Evolutionary conservation across 176 grass and related monocot genomes (phyloP).

Genomic region (Aegilops speltoides): DNA sequence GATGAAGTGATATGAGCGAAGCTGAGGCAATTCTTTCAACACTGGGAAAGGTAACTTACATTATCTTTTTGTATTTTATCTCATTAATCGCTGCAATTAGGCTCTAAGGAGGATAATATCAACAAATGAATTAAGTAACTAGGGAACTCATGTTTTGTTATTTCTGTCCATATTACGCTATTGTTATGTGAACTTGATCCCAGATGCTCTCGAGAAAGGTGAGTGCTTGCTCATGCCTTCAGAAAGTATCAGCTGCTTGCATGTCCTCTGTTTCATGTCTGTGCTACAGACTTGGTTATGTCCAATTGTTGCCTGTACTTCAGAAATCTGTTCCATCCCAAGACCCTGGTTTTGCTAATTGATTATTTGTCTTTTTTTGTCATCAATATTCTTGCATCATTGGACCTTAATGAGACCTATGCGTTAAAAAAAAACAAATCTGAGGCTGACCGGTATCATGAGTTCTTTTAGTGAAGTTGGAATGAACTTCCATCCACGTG

Average conservation of each 20-base stretch:
- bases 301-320: background rate
- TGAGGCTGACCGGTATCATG: background rate
- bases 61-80: background rate
- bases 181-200: background rate
- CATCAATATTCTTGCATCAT: background rate
- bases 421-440: background rate
- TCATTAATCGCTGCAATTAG: background rate
- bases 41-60: slow-evolving; percentile 34
- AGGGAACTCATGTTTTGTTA: background rate
- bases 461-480: background rate
- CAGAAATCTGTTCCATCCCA: background rate
- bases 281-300: background rate
- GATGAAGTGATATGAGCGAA: slow-evolving; percentile 75
- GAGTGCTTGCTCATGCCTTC: slow-evolving; percentile 14
- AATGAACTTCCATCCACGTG: background rate
- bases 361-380: background rate
- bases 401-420: background rate
- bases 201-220: background rate
- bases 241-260: background rate
- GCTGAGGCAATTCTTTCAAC: slow-evolving; percentile 27
- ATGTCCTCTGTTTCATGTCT: background rate
- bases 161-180: background rate
- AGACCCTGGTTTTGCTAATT: background rate
- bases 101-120: slow-evolving; percentile 16
- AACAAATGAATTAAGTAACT: background rate